Base-by-base conservation (phyloP, 1,284 basidiomycete genomes). In the Flammula alnicola region DNA sequence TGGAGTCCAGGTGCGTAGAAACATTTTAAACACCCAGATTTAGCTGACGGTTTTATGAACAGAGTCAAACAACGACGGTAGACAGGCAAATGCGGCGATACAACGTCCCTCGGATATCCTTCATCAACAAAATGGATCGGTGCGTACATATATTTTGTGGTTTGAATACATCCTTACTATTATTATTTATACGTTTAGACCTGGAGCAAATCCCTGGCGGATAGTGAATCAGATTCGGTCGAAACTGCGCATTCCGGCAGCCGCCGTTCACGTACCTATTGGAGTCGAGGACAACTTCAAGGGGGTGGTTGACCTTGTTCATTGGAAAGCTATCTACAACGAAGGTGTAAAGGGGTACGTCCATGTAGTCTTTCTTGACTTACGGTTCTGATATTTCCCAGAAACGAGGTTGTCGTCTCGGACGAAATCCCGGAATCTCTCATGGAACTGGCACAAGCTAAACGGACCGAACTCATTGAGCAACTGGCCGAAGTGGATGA, bases 81-180 rank as follows among this genome's bases (percentile, higher is more conserved):
- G 97, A 99, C 73, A 80, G 97, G 57, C 97, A 99, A 78, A 99
- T 99, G 97, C 81, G 92, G 59, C 84, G 97, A 33, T 99, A 99
- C 68, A 87, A 88, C 60, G 94, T 99, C 52, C 97, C 97, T 49
- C 82, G 97, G 45, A 81, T 99, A 53, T 96, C 94, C 1, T 99
- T 99, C 68, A 89, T 99, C 67, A 99, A 99, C 77, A 99, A 99
- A 76, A 99, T 99, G 97, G 97, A 99, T 67, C 83, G 93, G 88
- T 88, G 40, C 33, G 62, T 58, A 26, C 3, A 4, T 19, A 25
- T 27, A 14, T 40, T 11, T 16, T 10, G 22, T 9, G 5, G 19
- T 9, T 43, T 41, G 17, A 33, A 27, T 31, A 2, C 4, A 29
- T 38, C 40, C 10, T 51, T 45, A 14, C 32, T 16, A 55, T 9